Base-by-base conservation (phyloP, 2,329 filamentous ascomycete species). In the Sordariomycetes sp. region DNA sequence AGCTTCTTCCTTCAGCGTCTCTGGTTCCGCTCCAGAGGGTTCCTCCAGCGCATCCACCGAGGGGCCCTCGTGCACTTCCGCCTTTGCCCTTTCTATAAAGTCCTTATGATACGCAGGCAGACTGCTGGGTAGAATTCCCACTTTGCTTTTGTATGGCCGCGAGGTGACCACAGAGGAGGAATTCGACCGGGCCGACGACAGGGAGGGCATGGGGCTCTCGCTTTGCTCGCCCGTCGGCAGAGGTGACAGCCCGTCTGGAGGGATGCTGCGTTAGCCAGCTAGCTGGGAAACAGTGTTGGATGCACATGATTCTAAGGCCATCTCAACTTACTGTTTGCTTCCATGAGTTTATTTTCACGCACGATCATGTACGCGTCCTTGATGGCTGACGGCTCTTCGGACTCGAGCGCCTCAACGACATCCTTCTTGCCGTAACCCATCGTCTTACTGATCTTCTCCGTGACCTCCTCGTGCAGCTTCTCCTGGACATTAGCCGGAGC, bases 311-410 rank as follows among this genome's bases (percentile, higher is more conserved):
- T 5, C 7, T 12, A 6, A 50, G 22, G 20, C 11, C 20, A 2
- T n/a, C 16, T 20, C 46, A 7, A 84, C 89, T 83, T 78, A 95
- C 90, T 91, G 70, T 91, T 96, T 58, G 86, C 87, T 70, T 92
- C 89, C 92, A 97, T 97, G 70, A 97, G 82, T 71, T 97, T 94
- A 70, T 97, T 97, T 72, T 99, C 94, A 57, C 93, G 85, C 28
- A 99, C 90, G 70, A 99, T 99, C 74, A 97, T 86, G 74, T 97
- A 99, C 1, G 94, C 94, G 73, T 99, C 94, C 74, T 99, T 99
- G 78, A 99, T 97, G 12, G 94, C 92, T 60, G 92, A 97, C 14
- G 94, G 94, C 70, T 99, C 94, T 57, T 94, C 86, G 59, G 90
- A 91, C 66, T 88, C 87, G 62, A 99, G 77, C 24, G 94, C 93